phyloP scores from a whole-genome alignment of 2,329 filamentous ascomycete genomes.

The Fusarium denticulatum region DNA sequence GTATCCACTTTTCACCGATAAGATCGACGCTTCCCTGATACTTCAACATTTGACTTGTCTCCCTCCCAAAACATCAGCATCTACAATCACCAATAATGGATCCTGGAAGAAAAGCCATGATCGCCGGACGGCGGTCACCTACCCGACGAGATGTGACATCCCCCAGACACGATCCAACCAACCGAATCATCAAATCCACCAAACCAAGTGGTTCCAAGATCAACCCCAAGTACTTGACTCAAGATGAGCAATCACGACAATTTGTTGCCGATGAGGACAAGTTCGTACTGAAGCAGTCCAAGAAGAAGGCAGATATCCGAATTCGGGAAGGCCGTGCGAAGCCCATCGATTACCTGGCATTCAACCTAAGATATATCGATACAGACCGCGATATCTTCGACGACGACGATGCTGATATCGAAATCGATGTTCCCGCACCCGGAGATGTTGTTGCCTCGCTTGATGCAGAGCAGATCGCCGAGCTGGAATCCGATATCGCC shows the following conservation, averaged over 20 bases:
- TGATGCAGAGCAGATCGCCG: conserved; percentile 71
- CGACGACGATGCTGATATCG: conserved; percentile 78
- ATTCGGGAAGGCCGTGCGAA: conserved; percentile 91
- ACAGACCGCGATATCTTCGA: conserved; percentile 85
- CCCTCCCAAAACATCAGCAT: background rate
- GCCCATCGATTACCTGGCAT: conserved; percentile 92
- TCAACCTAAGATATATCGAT: conserved; percentile 90
- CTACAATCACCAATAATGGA: conserved; percentile 56
- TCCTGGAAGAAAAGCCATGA: conserved; percentile 64
- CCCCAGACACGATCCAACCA: conserved; percentile 64
- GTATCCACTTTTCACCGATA: conserved; percentile 32
- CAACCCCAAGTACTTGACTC: conserved; percentile 65
- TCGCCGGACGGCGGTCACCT: conserved; percentile 57
- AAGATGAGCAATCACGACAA: conserved; percentile 80
- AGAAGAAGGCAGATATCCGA: conserved; percentile 96
- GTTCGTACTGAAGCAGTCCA: conserved; percentile 95
- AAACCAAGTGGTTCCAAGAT: conserved; percentile 44
- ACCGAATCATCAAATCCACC: conserved; percentile 64
- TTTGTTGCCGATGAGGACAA: conserved; percentile 96
- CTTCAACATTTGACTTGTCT: background rate
- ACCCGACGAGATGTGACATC: conserved; percentile 61
- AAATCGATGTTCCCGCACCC: conserved; percentile 81
- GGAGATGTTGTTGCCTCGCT: conserved; percentile 82
- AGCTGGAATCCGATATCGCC: conserved; percentile 83
- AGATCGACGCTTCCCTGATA: conserved; percentile 14